Conservation (phyloP, 2,329 filamentous ascomycete genomes). For the Ustulina deusta region DNA sequence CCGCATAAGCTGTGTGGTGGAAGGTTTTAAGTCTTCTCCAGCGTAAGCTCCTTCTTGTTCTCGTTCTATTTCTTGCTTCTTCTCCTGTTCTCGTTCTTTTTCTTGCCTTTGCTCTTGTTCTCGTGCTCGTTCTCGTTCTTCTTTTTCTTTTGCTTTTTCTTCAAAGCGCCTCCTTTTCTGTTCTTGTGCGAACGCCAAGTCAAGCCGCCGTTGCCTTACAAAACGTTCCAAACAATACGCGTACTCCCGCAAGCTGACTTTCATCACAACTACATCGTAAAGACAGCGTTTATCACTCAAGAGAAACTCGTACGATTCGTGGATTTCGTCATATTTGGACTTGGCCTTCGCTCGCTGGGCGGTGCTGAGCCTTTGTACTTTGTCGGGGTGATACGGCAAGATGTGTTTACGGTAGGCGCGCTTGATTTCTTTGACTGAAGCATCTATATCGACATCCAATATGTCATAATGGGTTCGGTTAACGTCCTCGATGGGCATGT, state of each 20-base stretch:
- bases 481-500: not conserved
- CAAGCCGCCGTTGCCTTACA: too few relatives aligned
- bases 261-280: not conserved
- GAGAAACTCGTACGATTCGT: not conserved
- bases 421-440: slow-evolving; percentile 2
- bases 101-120: too few relatives aligned
- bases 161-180: too few relatives aligned
- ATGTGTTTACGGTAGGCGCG: slow-evolving; percentile 7
- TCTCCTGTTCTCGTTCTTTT: too few relatives aligned
- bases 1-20: too few relatives aligned
- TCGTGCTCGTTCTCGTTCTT: too few relatives aligned
- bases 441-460: not conserved
- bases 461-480: slow-evolving; percentile 3
- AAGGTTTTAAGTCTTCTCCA: too few relatives aligned
- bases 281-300: not conserved
- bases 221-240: not conserved
- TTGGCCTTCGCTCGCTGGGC: not conserved
- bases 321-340: not conserved
- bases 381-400: slow-evolving; percentile 11
- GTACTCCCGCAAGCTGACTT: not conserved
- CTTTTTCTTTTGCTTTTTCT: too few relatives aligned
- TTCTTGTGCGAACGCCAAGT: too few relatives aligned
- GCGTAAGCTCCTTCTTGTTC: too few relatives aligned
- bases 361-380: not conserved
- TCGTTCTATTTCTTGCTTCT: too few relatives aligned